Conservation (phyloP, 495 filamentous ascomycete species). For the Sabuloglossum arenarium region DNA sequence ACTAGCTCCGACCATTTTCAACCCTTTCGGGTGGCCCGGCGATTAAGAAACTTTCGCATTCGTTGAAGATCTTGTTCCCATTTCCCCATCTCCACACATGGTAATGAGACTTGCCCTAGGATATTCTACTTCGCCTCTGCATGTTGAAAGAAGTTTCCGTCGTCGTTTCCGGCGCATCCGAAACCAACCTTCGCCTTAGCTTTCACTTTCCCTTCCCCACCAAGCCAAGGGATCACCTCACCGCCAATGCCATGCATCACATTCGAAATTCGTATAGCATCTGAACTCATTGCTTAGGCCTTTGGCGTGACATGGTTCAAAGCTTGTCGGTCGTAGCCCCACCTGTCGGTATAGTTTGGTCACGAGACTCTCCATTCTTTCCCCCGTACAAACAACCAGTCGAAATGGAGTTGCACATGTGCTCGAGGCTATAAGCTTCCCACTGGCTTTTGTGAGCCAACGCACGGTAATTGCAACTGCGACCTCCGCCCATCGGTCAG, state of each 20-base stretch:
- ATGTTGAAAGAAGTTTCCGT: too few species aligned
- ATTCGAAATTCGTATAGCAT: slow-evolving; percentile 57
- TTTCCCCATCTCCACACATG: too few species aligned
- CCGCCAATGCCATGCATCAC: slow-evolving; percentile 27
- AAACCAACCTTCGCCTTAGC: background rate
- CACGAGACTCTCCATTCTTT: slow-evolving; percentile 37
- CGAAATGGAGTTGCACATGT: slow-evolving; percentile 10
- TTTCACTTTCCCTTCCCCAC: background rate
- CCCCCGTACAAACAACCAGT: slow-evolving; percentile 54
- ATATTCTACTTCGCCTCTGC: too few species aligned
- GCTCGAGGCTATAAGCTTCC: background rate
- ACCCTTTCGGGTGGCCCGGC: background rate
- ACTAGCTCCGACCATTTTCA: too few species aligned
- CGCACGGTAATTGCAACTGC: slow-evolving; percentile 49
- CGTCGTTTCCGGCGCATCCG: background rate
- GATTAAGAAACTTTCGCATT: background rate
- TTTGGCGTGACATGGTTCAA: slow-evolving; percentile 40
- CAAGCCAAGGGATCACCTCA: background rate
- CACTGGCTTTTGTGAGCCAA: slow-evolving; percentile 33
- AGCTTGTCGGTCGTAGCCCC: slow-evolving; percentile 32
- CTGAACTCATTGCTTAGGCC: slow-evolving; percentile 57
- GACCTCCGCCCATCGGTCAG: background rate
- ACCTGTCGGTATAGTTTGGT: slow-evolving; percentile 27
- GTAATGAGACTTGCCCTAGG: too few species aligned
- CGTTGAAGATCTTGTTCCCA: too few species aligned